phyloP scores from a whole-genome alignment of 1,139 yeast species.

The Taphrina confusa region DNA sequence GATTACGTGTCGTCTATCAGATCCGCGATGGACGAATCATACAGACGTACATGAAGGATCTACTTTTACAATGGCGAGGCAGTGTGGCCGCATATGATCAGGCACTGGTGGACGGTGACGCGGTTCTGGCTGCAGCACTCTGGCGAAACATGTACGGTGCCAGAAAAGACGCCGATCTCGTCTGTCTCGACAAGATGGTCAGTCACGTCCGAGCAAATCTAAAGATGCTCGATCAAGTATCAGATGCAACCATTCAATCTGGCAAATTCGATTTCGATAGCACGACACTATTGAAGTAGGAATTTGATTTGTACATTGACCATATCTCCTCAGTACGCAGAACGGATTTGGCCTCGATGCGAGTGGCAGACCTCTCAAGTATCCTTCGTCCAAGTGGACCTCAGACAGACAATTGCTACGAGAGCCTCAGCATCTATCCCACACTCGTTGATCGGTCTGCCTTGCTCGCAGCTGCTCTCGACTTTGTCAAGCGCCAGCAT shows the following conservation, averaged over 20 bases:
- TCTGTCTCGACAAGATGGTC: conserved; percentile 81
- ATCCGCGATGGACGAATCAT: conserved; percentile 81
- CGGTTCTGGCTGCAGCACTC: conserved; percentile 80
- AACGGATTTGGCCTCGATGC: too few species aligned
- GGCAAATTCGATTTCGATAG: conserved; percentile 61
- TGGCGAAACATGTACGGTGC: conserved; percentile 85
- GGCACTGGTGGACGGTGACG: conserved; percentile 75
- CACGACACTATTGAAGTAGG: background rate
- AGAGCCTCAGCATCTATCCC: too few species aligned
- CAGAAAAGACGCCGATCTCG: conserved; percentile 74
- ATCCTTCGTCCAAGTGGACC: too few species aligned
- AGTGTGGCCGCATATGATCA: conserved; percentile 89
- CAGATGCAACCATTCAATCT: conserved; percentile 89
- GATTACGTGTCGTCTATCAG: conserved; percentile 78
- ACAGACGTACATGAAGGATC: conserved; percentile 84
- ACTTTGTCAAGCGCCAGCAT: too few species aligned
- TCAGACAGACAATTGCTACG: too few species aligned
- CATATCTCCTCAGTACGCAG: too few species aligned
- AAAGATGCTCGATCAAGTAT: conserved; percentile 77
- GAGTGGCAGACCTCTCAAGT: too few species aligned
- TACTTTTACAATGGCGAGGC: conserved; percentile 87
- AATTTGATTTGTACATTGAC: background rate
- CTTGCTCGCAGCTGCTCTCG: too few species aligned
- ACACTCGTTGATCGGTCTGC: too few species aligned
- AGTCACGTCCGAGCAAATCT: conserved; percentile 86